Evolutionary conservation across 2,329 filamentous ascomycete species (phyloP).

Genomic region (Epichloe coenophiala): DNA sequence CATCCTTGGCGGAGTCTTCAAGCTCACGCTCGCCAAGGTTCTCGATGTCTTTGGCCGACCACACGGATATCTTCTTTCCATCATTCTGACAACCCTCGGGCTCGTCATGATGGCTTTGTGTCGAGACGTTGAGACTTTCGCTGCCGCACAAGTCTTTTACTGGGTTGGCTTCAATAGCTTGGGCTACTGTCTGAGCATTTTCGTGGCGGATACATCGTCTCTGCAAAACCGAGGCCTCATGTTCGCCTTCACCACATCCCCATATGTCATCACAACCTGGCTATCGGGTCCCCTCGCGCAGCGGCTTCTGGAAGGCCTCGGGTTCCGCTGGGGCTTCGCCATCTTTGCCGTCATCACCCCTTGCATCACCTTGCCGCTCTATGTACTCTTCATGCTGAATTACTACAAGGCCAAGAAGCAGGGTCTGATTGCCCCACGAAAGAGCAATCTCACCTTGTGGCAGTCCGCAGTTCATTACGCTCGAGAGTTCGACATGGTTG

Average conservation of each 20-base stretch:
- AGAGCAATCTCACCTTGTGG: constrained; percentile 22
- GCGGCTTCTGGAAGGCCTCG: constrained; percentile 36
- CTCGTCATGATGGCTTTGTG: constrained; percentile 51
- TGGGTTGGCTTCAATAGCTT: constrained; percentile 46
- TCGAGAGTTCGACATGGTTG: constrained; percentile 46
- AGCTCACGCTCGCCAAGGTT: constrained; percentile 50
- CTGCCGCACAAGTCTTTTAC: constrained; percentile 51
- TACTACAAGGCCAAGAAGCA: constrained; percentile 39
- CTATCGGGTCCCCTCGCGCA: constrained; percentile 44
- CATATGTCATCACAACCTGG: constrained; percentile 54
- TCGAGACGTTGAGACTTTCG: constrained; percentile 29
- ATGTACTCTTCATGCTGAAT: constrained; percentile 41
- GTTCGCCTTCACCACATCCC: constrained; percentile 47
- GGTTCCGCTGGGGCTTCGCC: constrained; percentile 51
- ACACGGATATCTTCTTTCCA: constrained; percentile 42
- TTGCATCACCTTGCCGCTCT: constrained; percentile 47
- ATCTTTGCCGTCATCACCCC: constrained; percentile 53
- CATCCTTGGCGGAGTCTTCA: constrained; percentile 42
- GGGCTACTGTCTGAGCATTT: constrained; percentile 45
- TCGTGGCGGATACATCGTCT: constrained; percentile 54
- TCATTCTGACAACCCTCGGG: constrained; percentile 31
- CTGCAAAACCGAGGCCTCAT: constrained; percentile 48
- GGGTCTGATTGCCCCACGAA: constrained; percentile 27
- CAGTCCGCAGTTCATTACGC: constrained; percentile 37
- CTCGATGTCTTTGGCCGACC: constrained; percentile 52